A percentile compares a stretch with the other conserved stretches of the same genome.
phyloP scores from a whole-genome alignment of 75 land plant species.

The Picea glauca region DNA sequence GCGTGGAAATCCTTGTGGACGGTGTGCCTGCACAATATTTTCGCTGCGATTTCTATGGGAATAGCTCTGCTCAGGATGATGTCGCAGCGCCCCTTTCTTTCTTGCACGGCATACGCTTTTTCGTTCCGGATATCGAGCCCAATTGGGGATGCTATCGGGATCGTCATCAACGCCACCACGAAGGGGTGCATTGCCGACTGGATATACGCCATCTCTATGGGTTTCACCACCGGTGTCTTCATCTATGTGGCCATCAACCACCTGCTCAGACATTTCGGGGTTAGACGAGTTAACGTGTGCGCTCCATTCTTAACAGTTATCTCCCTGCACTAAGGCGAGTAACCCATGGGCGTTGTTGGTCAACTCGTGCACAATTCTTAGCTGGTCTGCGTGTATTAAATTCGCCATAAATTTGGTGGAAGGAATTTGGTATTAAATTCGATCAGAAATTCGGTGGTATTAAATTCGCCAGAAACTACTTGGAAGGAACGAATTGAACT shows the following conservation, averaged over 20 bases:
- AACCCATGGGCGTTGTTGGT: no score
- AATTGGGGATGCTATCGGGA: conserved; percentile 78
- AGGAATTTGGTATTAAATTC: no score
- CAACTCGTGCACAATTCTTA: no score
- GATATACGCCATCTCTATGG: conserved; percentile 33
- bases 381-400: no score
- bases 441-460: no score
- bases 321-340: no score
- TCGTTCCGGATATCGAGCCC: conserved; percentile 81
- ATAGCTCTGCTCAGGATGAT: conserved; percentile 65
- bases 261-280: no score
- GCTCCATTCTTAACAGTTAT: no score
- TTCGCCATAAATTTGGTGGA: no score
- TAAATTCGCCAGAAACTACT: no score
- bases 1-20: conserved; percentile 82
- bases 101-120: conserved; percentile 45
- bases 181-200: conserved; percentile 61
- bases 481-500: no score
- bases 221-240: conserved; percentile 59
- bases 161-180: conserved; percentile 66
- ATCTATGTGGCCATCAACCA: conserved; percentile 71
- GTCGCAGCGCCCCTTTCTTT: conserved; percentile 49
- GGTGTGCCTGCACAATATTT: conserved; percentile 71
- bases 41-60: conserved; percentile 87
- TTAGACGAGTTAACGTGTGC: no score